These are phyloP conservation scores for Trichocladium uniseriatum DNA, from an alignment of 495 filamentous ascomycete genomes.

Conservation along the genomic window DNA sequence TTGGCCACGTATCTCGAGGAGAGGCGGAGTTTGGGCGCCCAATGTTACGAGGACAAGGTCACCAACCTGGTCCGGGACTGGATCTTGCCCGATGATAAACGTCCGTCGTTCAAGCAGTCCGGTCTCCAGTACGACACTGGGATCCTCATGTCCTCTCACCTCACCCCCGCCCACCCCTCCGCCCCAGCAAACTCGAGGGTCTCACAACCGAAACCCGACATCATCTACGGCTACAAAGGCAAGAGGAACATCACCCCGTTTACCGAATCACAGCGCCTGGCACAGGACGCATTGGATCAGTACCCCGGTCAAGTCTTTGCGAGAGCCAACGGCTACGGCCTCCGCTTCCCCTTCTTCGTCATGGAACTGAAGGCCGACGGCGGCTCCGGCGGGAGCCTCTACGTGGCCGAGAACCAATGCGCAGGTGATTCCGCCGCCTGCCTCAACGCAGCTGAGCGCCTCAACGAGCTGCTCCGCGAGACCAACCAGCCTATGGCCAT, in stretches of 20 bases:
- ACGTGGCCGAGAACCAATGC: not conserved
- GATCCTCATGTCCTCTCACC: not conserved
- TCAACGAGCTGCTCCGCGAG: not conserved
- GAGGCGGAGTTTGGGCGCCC: not conserved
- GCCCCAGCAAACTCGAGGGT: not conserved
- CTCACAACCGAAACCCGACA: not conserved
- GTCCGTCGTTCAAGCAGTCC: not conserved
- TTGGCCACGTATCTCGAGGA: not conserved
- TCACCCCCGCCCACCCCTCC: not conserved
- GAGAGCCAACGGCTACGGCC: not conserved
- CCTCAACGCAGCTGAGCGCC: not conserved
- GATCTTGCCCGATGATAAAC: not conserved
- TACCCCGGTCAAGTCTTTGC: not conserved
- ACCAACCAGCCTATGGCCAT: not conserved
- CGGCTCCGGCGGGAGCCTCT: not conserved
- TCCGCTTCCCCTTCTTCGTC: not conserved
- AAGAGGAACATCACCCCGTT: not conserved
- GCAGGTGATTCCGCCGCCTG: not conserved
- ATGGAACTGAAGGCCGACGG: not conserved
- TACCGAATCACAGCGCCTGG: not conserved
- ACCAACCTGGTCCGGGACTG: not conserved
- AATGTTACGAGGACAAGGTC: not conserved
- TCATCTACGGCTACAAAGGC: not conserved
- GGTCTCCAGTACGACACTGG: not conserved
- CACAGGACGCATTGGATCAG: not conserved